These are phyloP conservation scores for Urostyla sp. DNA, from an alignment of 73 alveolate species.

Conservation along the genomic window DNA sequence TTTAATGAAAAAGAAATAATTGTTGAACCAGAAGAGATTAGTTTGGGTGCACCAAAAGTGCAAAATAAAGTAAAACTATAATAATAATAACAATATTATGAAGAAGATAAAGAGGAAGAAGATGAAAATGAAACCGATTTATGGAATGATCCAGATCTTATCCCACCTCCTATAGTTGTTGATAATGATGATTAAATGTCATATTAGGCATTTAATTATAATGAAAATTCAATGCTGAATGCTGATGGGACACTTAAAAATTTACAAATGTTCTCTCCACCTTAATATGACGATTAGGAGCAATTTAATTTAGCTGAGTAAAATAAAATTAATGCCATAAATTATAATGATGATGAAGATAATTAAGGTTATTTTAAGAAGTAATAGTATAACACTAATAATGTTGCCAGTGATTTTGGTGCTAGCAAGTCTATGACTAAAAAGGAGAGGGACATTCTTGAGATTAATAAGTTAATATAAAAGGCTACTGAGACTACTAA, in stretches of 20 bases:
- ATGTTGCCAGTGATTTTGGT: not conserved
- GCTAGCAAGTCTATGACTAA: conserved; percentile 12
- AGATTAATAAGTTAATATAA: conserved; percentile 27
- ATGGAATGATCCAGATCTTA: conserved; percentile 52
- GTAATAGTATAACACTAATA: too few species aligned
- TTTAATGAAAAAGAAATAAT: not conserved
- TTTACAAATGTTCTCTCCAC: conserved; percentile 29
- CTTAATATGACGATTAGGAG: too few species aligned
- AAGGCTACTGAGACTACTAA: conserved; percentile 44
- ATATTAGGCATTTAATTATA: not conserved
- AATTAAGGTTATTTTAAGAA: too few species aligned
- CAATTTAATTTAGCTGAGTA: too few species aligned
- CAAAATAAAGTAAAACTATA: conserved; percentile 36
- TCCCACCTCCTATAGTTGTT: conserved; percentile 49
- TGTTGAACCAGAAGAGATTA: not conserved
- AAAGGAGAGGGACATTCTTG: conserved; percentile 44
- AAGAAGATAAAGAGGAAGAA: not conserved
- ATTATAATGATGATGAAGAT: too few species aligned
- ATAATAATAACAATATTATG: not conserved
- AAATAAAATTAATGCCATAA: too few species aligned
- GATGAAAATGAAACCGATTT: not conserved
- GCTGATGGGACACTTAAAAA: conserved; percentile 35
- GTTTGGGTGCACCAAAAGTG: too few species aligned
- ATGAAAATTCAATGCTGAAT: not conserved
- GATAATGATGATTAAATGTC: conserved; percentile 3